phyloP scores from a whole-genome alignment of 2,329 filamentous ascomycete species.

The Pseudovirgaria hyperparasitica region DNA sequence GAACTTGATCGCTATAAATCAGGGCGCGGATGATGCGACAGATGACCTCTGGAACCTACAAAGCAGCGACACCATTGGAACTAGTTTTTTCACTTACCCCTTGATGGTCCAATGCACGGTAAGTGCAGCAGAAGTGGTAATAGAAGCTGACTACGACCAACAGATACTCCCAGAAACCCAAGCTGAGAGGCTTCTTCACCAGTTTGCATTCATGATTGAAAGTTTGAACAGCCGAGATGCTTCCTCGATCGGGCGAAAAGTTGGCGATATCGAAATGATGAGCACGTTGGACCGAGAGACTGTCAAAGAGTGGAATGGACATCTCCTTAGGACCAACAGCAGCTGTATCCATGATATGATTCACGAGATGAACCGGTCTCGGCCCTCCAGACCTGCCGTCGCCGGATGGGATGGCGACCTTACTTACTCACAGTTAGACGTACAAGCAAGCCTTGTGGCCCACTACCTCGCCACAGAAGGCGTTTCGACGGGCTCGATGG shows the following conservation, averaged over 20 bases:
- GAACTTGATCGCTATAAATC: constrained; percentile 31
- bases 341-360: constrained; percentile 18
- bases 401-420: constrained; percentile 18
- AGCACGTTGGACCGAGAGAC: constrained; percentile 10
- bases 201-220: constrained; percentile 16
- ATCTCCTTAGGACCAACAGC: constrained; percentile 12
- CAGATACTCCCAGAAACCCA: constrained; percentile 17
- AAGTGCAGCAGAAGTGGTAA: constrained; percentile 8
- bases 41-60: constrained; percentile 19
- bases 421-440: constrained; percentile 17
- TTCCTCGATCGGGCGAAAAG: constrained; percentile 4
- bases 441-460: constrained; percentile 14
- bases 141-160: constrained; percentile 18
- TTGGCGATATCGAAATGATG: constrained; percentile 12
- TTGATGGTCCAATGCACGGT: constrained; percentile 20
- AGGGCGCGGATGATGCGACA: constrained; percentile 16
- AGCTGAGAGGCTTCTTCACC: constrained; percentile 13
- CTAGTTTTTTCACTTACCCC: constrained; percentile 23
- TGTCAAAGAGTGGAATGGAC: constrained; percentile 14
- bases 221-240: constrained; percentile 11
- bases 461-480: constrained; percentile 12
- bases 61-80: constrained; percentile 18
- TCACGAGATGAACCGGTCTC: constrained; percentile 11
- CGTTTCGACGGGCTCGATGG: constrained; percentile 13
- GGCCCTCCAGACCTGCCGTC: constrained; percentile 12